A percentile compares a stretch with the other conserved stretches of the same genome.
These are phyloP conservation scores for Akebia trifoliata DNA, from an alignment of 164 flowering plant species.

Conservation along the genomic window DNA sequence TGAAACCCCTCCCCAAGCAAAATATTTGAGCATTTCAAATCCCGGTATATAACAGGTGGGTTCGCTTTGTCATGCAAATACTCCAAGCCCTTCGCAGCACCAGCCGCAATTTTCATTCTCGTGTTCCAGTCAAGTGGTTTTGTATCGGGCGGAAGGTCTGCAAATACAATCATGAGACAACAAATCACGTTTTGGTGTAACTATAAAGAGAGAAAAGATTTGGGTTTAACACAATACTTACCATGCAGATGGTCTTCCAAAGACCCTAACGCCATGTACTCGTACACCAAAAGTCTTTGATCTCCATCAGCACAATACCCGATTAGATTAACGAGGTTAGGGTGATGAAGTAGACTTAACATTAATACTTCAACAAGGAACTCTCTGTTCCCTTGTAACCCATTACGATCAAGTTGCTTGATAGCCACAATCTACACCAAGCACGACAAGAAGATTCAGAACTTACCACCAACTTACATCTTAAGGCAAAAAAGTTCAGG, in stretches of 20 bases:
- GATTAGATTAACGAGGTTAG: slow-evolving; percentile 74
- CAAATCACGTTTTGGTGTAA: neutral
- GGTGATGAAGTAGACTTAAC: slow-evolving; percentile 58
- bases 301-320: slow-evolving; percentile 84
- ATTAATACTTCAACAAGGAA: slow-evolving; percentile 74
- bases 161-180: slow-evolving; percentile 2
- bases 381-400: slow-evolving; percentile 71
- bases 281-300: slow-evolving; percentile 78
- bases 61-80: slow-evolving; percentile 72
- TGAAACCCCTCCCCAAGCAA: slow-evolving; percentile 71
- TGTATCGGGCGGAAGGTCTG: slow-evolving; percentile 46
- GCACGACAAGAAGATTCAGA: neutral
- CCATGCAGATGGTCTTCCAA: slow-evolving; percentile 80
- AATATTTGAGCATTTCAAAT: slow-evolving; percentile 82
- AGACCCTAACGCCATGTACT: slow-evolving; percentile 85
- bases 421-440: slow-evolving; percentile 70
- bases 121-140: slow-evolving; percentile 75
- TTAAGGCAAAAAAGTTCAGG: neutral
- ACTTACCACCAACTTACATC: neutral
- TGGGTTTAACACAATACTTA: slow-evolving; percentile 14
- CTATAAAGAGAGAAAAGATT: neutral
- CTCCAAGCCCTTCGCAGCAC: slow-evolving; percentile 79
- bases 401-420: slow-evolving; percentile 77
- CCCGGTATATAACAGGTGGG: slow-evolving; percentile 84
- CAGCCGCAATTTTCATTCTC: slow-evolving; percentile 85